Conservation (phyloP, 2,329 filamentous ascomycete genomes). For the Hypoxylon sp. region DNA sequence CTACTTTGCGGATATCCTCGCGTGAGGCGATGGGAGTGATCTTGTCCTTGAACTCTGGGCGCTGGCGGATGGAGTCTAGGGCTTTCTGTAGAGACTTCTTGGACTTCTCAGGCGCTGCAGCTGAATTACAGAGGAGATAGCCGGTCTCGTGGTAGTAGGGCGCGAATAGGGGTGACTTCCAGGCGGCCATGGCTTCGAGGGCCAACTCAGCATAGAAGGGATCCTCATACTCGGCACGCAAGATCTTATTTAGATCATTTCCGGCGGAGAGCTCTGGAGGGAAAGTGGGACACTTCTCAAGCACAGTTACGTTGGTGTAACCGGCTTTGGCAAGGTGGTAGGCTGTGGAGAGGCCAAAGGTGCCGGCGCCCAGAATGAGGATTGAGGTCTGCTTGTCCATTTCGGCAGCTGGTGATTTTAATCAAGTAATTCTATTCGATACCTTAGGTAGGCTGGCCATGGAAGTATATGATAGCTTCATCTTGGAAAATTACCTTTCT, state of each 20-base stretch:
- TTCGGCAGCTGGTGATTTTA: neutral
- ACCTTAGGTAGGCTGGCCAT: neutral
- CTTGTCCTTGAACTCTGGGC: constrained; percentile 59
- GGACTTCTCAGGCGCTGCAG: constrained; percentile 63
- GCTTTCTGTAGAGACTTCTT: constrained; percentile 61
- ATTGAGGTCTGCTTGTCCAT: constrained; percentile 45
- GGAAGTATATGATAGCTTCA: constrained; percentile 18
- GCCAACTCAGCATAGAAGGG: constrained; percentile 69
- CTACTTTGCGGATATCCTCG: constrained; percentile 59
- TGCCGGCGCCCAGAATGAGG: constrained; percentile 57
- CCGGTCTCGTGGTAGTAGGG: constrained; percentile 65
- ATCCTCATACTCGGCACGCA: constrained; percentile 72
- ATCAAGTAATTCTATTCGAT: neutral
- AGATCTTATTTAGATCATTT: constrained; percentile 74
- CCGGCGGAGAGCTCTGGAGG: constrained; percentile 66
- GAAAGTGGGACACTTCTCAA: constrained; percentile 53
- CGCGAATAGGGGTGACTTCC: constrained; percentile 66
- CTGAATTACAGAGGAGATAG: constrained; percentile 66
- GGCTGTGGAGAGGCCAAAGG: constrained; percentile 57
- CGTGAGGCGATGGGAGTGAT: constrained; percentile 57
- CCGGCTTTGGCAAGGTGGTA: constrained; percentile 59
- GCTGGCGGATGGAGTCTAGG: constrained; percentile 58
- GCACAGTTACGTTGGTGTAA: constrained; percentile 59
- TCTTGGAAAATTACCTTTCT: constrained; percentile 23
- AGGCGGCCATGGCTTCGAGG: constrained; percentile 67